These are phyloP conservation scores for Penicillium aurantiogriseum DNA, from an alignment of 2,329 filamentous ascomycete genomes.

Conservation along the genomic window DNA sequence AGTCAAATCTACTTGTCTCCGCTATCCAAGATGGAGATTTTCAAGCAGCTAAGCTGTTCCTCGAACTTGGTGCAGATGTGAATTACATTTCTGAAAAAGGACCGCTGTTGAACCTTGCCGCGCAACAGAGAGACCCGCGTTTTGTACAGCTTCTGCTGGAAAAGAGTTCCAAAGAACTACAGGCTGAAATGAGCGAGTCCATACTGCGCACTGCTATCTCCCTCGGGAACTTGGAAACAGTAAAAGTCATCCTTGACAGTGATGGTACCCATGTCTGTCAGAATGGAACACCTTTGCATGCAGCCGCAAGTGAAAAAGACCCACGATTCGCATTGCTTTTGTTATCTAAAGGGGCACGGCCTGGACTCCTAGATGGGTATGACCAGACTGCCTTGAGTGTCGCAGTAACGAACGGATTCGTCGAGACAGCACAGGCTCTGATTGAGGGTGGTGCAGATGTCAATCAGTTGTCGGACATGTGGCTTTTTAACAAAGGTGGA, in stretches of 20 bases:
- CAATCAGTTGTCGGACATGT: background rate
- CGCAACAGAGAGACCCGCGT: background rate
- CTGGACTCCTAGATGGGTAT: background rate
- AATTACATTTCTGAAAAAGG: background rate
- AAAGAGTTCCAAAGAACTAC: background rate
- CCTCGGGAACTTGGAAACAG: background rate
- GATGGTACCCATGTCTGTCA: background rate
- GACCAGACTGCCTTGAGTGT: background rate
- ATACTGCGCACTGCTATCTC: background rate
- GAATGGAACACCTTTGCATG: background rate
- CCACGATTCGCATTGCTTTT: background rate
- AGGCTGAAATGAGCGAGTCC: background rate
- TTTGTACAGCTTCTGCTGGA: background rate
- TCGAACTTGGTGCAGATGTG: background rate
- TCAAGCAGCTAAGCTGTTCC: background rate
- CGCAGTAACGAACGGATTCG: background rate
- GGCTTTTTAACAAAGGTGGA: background rate
- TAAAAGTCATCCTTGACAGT: background rate
- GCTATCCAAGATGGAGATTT: background rate
- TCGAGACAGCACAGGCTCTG: background rate
- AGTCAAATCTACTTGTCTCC: background rate
- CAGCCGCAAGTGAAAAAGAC: background rate
- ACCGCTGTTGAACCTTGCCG: background rate
- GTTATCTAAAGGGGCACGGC: background rate
- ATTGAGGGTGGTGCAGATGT: background rate